A percentile compares a stretch with the other conserved stretches of the same genome.
phyloP scores from a whole-genome alignment of 2,329 filamentous ascomycete species.

The Alternaria rosae region DNA sequence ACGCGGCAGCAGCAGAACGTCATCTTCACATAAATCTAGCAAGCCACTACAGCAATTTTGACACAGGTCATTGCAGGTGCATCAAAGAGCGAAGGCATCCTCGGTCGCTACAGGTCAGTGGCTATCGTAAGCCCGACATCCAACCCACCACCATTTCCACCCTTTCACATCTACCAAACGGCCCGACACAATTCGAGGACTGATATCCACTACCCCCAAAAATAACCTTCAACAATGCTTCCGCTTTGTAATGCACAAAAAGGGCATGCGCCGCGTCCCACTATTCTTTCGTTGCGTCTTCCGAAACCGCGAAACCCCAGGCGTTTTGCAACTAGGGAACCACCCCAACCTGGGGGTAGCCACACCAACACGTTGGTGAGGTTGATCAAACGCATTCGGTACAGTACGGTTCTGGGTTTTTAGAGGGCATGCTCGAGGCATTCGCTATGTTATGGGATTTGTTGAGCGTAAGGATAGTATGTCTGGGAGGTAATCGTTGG shows the following conservation, averaged over 20 bases:
- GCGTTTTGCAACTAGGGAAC: not conserved
- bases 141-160: not conserved
- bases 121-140: not conserved
- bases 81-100: not conserved
- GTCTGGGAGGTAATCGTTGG: not conserved
- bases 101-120: not conserved
- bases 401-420: not conserved
- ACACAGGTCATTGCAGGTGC: not conserved
- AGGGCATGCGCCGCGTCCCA: not conserved
- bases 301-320: conserved; percentile 4
- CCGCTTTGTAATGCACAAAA: not conserved
- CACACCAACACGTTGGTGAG: not conserved
- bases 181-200: not conserved
- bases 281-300: not conserved
- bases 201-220: not conserved
- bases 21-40: not conserved
- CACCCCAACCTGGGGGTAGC: not conserved
- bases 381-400: not conserved
- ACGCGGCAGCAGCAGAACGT: not conserved
- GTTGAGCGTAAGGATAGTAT: not conserved
- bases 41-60: not conserved
- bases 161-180: not conserved
- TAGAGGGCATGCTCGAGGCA: not conserved
- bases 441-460: not conserved
- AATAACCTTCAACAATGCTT: not conserved